Evolutionary conservation across 2,329 filamentous ascomycete species (phyloP).

Genomic region (Hymenoscyphus fructigenus): DNA sequence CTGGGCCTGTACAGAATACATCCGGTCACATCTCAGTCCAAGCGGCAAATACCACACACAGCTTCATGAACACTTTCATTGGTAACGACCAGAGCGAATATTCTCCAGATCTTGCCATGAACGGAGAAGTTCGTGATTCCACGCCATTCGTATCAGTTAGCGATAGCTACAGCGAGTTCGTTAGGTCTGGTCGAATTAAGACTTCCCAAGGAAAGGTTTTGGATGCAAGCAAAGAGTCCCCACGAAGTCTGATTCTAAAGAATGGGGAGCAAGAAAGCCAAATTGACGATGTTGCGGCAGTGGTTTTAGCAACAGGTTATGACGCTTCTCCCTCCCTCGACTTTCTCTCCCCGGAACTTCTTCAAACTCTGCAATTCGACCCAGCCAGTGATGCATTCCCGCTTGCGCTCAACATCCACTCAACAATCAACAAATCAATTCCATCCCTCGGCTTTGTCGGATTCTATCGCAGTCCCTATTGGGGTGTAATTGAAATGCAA

Average conservation of each 20-base stretch:
- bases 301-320: slow-evolving; percentile 77
- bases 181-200: slow-evolving; percentile 61
- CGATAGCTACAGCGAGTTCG: slow-evolving; percentile 72
- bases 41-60: slow-evolving; percentile 54
- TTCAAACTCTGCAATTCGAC: slow-evolving; percentile 57
- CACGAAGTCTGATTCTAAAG: slow-evolving; percentile 33
- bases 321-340: slow-evolving; percentile 61
- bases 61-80: slow-evolving; percentile 47
- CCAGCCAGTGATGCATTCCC: slow-evolving; percentile 49
- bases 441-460: slow-evolving; percentile 75
- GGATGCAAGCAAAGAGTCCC: neutral
- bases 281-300: slow-evolving; percentile 59
- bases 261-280: slow-evolving; percentile 27
- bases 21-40: slow-evolving; percentile 64
- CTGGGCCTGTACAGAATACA: slow-evolving; percentile 56
- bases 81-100: slow-evolving; percentile 56
- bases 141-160: slow-evolving; percentile 68
- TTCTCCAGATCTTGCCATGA: slow-evolving; percentile 36
- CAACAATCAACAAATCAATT: slow-evolving; percentile 58
- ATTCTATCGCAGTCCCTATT: slow-evolving; percentile 81
- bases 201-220: slow-evolving; percentile 35
- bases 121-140: slow-evolving; percentile 35
- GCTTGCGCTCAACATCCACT: slow-evolving; percentile 66
- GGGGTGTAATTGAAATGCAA: slow-evolving; percentile 88
- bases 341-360: slow-evolving; percentile 59